Base-by-base conservation (phyloP, 768 basidiomycete species). In the Dacryopinax primogenitus region DNA sequence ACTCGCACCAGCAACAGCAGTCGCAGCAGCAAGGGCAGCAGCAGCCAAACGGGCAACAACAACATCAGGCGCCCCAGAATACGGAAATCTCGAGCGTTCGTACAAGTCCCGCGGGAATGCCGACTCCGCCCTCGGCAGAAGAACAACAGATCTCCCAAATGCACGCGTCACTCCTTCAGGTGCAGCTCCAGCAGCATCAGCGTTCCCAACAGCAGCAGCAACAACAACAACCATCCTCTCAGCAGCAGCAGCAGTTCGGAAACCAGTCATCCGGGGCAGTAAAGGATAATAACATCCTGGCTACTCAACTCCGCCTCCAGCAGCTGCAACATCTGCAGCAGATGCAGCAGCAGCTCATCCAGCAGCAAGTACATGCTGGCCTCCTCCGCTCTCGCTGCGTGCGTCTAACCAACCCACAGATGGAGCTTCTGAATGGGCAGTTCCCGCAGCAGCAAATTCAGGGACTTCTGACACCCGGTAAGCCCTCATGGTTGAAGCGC, bases 341-440 rank as follows among this genome's bases (percentile, higher is more conserved):
- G 72, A 77, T 86, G 13, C 88, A 93, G 71, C 85, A 85, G 65
- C 87, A 90, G 78, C 88, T 91, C 66, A 88, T 92, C 66, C 90
- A 92, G 71, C 90, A 92, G 72, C 91, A 92, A 85, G 91, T 87
- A 65, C 67, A 82, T 58, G 12, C 3, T 72, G 62, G 62, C 30
- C 30, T 45, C 26, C 33, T 62, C 18, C 26, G 34, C 47, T 37
- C 63, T 45, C 12, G 26, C 11, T 11, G 7, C 30, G 21, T 62
- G 28, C 23, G 21, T 62, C 67, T 34, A 66, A 47, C 9, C 63
- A 32, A 66, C 62, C 66, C 66, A 63, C 69, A 86, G 86, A 85
- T 88, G 69, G 86, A 86, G 18, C 81, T 88, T 68, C 84, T 87
- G 71, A 85, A 82, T 67, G 78, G 82, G 13, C 73, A 74, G 33